Evolutionary conservation across 1,284 basidiomycete genomes (phyloP).

Genomic region (Volvariella volvacea): DNA sequence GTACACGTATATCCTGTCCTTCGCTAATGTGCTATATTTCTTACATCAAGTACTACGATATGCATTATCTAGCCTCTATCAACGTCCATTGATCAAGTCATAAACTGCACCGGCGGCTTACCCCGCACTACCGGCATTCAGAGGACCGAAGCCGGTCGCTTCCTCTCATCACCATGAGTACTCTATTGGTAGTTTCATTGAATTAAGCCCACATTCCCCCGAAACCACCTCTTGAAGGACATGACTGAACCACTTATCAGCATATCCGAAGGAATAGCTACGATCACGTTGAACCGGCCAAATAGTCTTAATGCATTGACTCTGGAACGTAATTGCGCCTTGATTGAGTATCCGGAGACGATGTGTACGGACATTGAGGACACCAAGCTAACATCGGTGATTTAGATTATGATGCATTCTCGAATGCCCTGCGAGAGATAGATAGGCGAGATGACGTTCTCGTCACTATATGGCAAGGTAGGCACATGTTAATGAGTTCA

Average conservation of each 20-base stretch:
- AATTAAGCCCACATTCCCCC: too few species aligned
- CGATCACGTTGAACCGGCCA: slow-evolving; percentile 60
- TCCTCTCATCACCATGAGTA: too few species aligned
- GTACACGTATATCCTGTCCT: too few species aligned
- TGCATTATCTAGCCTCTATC: too few species aligned
- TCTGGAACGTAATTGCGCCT: slow-evolving; percentile 34
- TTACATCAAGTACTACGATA: too few species aligned
- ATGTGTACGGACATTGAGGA: not conserved
- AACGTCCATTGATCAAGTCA: too few species aligned
- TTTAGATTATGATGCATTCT: slow-evolving; percentile 57
- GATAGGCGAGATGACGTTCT: slow-evolving; percentile 57
- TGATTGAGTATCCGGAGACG: not conserved
- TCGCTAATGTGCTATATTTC: too few species aligned
- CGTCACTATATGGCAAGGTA: slow-evolving; percentile 64
- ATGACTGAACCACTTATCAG: slow-evolving; percentile 20
- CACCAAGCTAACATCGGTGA: too few species aligned
- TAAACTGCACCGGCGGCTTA: too few species aligned
- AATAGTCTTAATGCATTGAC: slow-evolving; percentile 55
- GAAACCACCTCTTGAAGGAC: not conserved
- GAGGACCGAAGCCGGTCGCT: too few species aligned
- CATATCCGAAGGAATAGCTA: slow-evolving; percentile 54
- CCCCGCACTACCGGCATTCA: too few species aligned
- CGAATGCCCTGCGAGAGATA: slow-evolving; percentile 48
- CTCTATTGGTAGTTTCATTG: too few species aligned
- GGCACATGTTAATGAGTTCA: slow-evolving; percentile 10